A percentile compares a stretch with the other conserved stretches of the same genome.
phyloP scores from a whole-genome alignment of 179 eudicot genomes.

The Spinacia oleracea region DNA sequence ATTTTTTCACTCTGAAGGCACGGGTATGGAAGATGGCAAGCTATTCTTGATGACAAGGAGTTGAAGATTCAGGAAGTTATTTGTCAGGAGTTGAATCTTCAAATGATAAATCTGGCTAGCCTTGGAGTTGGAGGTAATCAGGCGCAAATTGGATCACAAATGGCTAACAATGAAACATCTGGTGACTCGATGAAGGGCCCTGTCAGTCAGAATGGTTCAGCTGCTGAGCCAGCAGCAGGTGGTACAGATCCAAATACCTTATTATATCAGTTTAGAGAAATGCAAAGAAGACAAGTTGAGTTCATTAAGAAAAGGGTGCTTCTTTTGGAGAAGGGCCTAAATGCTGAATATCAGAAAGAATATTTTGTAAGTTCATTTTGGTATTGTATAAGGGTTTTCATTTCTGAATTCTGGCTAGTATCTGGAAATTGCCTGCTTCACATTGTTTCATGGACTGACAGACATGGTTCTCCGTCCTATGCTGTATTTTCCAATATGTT shows the following conservation, averaged over 20 bases:
- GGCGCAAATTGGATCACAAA: constrained; percentile 42
- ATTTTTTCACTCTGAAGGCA: constrained; percentile 50
- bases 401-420: background rate
- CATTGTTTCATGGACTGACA: background rate
- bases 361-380: constrained; percentile 49
- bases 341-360: constrained; percentile 68
- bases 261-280: constrained; percentile 72
- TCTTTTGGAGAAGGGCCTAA: constrained; percentile 84
- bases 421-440: background rate
- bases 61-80: constrained; percentile 74
- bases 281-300: constrained; percentile 94
- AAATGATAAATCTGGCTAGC: constrained; percentile 51
- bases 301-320: constrained; percentile 84
- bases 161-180: constrained; percentile 34
- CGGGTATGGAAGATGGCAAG: constrained; percentile 99
- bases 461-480: background rate
- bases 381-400: constrained; percentile 1
- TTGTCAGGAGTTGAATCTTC: constrained; percentile 84
- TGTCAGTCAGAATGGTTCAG: constrained; percentile 43
- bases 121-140: constrained; percentile 57
- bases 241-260: constrained; percentile 45
- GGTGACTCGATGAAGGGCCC: constrained; percentile 41
- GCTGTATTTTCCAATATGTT: background rate
- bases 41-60: constrained; percentile 92
- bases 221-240: constrained; percentile 44